A percentile compares a stretch with the other conserved stretches of the same genome.
These are phyloP conservation scores for Termitomyces eurrhizus DNA, from an alignment of 768 basidiomycete genomes.

Conservation along the genomic window DNA sequence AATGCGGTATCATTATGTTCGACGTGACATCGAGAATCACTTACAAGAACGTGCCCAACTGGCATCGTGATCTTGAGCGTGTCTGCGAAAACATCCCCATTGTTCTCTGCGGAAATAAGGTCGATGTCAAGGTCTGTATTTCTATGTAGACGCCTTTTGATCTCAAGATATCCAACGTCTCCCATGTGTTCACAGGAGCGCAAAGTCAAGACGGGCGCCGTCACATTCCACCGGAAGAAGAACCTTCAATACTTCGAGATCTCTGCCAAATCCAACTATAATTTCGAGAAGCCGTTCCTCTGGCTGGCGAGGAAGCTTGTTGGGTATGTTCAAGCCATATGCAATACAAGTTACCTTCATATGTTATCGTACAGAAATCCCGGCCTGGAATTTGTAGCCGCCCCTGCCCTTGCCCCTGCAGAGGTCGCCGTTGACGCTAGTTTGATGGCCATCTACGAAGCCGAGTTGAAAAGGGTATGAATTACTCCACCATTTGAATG, in stretches of 20 bases:
- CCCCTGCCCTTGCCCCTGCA: constrained; percentile 91
- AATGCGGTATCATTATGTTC: constrained; percentile 99
- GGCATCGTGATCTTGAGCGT: constrained; percentile 99
- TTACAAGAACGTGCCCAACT: constrained; percentile 99
- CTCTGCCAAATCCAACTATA: constrained; percentile 99
- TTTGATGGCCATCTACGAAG: constrained; percentile 77
- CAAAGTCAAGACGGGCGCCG: constrained; percentile 97
- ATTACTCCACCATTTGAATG: not conserved
- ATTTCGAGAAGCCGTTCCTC: constrained; percentile 99
- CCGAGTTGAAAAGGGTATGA: constrained; percentile 67
- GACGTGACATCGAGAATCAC: constrained; percentile 99
- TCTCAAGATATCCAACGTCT: constrained; percentile 6
- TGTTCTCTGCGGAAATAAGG: constrained; percentile 99
- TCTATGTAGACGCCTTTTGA: constrained; percentile 4
- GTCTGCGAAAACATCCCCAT: constrained; percentile 99
- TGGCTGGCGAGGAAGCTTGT: constrained; percentile 99
- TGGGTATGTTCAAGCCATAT: constrained; percentile 54
- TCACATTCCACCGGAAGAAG: constrained; percentile 99
- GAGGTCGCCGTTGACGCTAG: constrained; percentile 80
- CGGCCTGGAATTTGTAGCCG: constrained; percentile 90
- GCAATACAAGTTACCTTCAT: not conserved
- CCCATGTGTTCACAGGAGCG: constrained; percentile 67
- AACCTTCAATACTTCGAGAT: constrained; percentile 99
- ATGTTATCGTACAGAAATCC: constrained; percentile 55
- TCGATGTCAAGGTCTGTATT: constrained; percentile 89